Conservation (phyloP, 2,329 filamentous ascomycete species). For the Aspergillus udagawae region DNA sequence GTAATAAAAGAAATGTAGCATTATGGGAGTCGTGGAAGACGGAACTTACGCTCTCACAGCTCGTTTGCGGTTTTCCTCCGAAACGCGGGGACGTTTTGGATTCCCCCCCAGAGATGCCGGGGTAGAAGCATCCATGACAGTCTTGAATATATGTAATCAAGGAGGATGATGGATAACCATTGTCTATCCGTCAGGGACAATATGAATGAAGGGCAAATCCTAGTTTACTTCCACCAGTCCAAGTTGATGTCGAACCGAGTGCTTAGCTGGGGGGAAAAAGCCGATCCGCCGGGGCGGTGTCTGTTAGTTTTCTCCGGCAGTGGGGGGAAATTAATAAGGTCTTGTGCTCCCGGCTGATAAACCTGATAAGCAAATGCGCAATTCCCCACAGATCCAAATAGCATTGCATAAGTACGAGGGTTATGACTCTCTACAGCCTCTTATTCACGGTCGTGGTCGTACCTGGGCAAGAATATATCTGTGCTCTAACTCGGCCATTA, state of each 20-base stretch:
- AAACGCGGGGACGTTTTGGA: conserved; percentile 38
- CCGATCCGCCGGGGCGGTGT: background rate
- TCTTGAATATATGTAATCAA: conserved; percentile 15
- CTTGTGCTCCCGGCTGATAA: no score
- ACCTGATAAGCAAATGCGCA: background rate
- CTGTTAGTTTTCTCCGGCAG: background rate
- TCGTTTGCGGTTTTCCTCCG: conserved; percentile 40
- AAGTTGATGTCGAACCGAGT: background rate
- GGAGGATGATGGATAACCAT: conserved; percentile 23
- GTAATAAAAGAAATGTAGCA: background rate
- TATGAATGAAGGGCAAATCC: background rate
- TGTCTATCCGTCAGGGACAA: conserved; percentile 1
- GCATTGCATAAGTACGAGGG: background rate
- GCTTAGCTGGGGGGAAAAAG: background rate
- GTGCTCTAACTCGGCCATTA: background rate
- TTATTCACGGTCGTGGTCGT: background rate
- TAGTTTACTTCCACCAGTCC: background rate
- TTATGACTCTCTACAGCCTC: background rate
- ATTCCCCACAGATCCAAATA: background rate
- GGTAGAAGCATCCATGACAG: conserved; percentile 29
- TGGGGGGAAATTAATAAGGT: background rate
- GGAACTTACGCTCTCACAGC: conserved; percentile 38
- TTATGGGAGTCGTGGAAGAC: background rate
- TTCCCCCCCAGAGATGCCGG: conserved; percentile 25
- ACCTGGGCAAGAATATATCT: no score